Evolutionary conservation across 129 eudicot species (phyloP).

Genomic region (Sambucus nigra): DNA sequence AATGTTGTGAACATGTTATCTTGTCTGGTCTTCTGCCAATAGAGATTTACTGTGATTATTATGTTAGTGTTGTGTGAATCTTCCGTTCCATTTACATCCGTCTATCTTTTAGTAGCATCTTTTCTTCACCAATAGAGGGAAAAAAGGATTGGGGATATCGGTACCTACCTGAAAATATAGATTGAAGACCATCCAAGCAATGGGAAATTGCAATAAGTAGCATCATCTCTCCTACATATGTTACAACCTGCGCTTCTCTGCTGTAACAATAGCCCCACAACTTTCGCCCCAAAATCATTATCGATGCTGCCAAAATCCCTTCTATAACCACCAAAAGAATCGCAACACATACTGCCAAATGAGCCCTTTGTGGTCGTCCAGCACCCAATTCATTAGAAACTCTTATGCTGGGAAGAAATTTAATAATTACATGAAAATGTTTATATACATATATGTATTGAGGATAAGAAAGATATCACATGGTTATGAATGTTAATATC

Average conservation of each 20-base stretch:
- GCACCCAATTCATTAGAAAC: slow-evolving; percentile 46
- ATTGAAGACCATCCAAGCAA: slow-evolving; percentile 30
- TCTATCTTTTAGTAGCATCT: too few species aligned
- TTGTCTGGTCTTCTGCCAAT: too few species aligned
- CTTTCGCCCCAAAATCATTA: slow-evolving; percentile 15
- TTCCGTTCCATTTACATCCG: too few species aligned
- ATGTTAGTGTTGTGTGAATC: too few species aligned
- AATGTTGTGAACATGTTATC: too few species aligned
- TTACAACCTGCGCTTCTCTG: slow-evolving; percentile 23
- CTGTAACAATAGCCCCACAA: slow-evolving; percentile 38
- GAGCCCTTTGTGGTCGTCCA: slow-evolving; percentile 26
- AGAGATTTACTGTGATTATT: too few species aligned
- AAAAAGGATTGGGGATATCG: neutral
- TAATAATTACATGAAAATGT: neutral
- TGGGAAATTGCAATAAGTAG: slow-evolving; percentile 21
- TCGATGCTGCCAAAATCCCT: slow-evolving; percentile 17
- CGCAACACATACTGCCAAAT: slow-evolving; percentile 23
- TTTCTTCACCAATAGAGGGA: too few species aligned
- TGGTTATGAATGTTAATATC: neutral
- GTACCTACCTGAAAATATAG: slow-evolving; percentile 57
- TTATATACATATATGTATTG: neutral
- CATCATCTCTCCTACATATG: slow-evolving; percentile 29
- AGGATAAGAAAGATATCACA: neutral
- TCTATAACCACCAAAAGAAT: slow-evolving; percentile 25
- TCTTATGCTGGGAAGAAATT: slow-evolving; percentile 19